A percentile compares a stretch with the other conserved stretches of the same genome.
phyloP scores from a whole-genome alignment of 2,329 filamentous ascomycete genomes.

The Aspergillus sergii region DNA sequence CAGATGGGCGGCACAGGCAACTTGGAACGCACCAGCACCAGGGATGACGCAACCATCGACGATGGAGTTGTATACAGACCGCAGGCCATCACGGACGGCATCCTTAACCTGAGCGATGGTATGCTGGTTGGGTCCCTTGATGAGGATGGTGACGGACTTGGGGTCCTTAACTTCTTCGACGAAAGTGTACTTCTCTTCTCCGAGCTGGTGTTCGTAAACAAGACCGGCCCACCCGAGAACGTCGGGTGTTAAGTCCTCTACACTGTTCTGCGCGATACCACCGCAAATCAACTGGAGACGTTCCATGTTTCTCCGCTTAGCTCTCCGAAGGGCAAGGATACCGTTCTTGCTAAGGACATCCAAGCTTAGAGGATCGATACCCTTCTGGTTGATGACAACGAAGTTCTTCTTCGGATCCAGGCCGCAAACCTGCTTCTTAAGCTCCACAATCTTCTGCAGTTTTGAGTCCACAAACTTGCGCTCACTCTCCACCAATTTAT shows the following conservation, averaged over 20 bases:
- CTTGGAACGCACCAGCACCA: slow-evolving; percentile 92
- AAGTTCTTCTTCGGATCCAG: slow-evolving; percentile 92
- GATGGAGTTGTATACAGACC: slow-evolving; percentile 99
- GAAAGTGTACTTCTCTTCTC: slow-evolving; percentile 99
- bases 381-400: slow-evolving; percentile 98
- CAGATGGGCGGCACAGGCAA: slow-evolving; percentile 85
- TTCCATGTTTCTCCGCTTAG: slow-evolving; percentile 99
- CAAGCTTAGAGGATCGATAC: slow-evolving; percentile 92
- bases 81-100: slow-evolving; percentile 89
- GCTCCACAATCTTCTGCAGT: slow-evolving; percentile 92
- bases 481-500: slow-evolving; percentile 97
- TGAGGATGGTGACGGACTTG: slow-evolving; percentile 95
- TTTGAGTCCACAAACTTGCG: slow-evolving; percentile 94
- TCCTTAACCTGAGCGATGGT: slow-evolving; percentile 97
- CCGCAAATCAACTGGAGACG: slow-evolving; percentile 92
- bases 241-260: slow-evolving; percentile 86
- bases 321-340: slow-evolving; percentile 88
- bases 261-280: slow-evolving; percentile 89
- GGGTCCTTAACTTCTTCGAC: slow-evolving; percentile 98
- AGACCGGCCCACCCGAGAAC: slow-evolving; percentile 93
- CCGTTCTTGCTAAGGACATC: slow-evolving; percentile 98
- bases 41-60: slow-evolving; percentile 96
- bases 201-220: slow-evolving; percentile 95
- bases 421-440: slow-evolving; percentile 97
- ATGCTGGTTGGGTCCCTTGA: slow-evolving; percentile 96